phyloP scores from a whole-genome alignment of 2,329 filamentous ascomycete genomes.

The Fusarium sp. region DNA sequence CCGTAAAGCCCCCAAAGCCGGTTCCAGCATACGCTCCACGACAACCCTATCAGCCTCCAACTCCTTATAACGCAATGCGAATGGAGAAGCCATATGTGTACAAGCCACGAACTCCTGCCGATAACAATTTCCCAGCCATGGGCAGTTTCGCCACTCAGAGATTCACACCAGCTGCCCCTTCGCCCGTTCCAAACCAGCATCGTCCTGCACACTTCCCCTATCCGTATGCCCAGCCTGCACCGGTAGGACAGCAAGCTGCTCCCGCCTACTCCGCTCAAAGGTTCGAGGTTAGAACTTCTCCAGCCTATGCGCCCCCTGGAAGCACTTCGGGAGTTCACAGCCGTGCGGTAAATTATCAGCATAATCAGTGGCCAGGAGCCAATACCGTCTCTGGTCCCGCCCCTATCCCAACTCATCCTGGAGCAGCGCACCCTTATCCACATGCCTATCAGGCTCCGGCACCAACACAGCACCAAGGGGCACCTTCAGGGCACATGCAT shows the following conservation, averaged over 20 bases:
- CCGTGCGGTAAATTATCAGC: conserved; percentile 3
- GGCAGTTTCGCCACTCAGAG: conserved; percentile 42
- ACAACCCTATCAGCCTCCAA: conserved; percentile 43
- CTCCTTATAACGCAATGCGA: conserved; percentile 23
- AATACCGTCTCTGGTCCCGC: neutral
- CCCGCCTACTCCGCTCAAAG: conserved; percentile 34
- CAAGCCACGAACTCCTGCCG: conserved; percentile 58
- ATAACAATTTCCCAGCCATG: conserved; percentile 37
- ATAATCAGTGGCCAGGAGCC: conserved; percentile 24
- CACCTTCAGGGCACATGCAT: conserved; percentile 8
- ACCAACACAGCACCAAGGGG: conserved; percentile 16
- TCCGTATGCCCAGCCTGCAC: conserved; percentile 9
- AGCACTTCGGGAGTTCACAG: neutral
- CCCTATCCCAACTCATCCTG: neutral
- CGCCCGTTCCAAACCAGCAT: conserved; percentile 13
- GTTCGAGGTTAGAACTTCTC: conserved; percentile 39
- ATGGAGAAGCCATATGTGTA: conserved; percentile 64
- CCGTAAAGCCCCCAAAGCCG: conserved; percentile 59
- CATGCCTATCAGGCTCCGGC: conserved; percentile 4
- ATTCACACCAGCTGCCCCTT: conserved; percentile 32
- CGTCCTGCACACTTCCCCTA: conserved; percentile 29
- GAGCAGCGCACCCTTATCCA: neutral
- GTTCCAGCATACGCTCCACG: conserved; percentile 42
- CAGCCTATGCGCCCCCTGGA: conserved; percentile 18
- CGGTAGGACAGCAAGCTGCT: conserved; percentile 17